These are phyloP conservation scores for Lipomyces sp. DNA, from an alignment of 805 yeast genomes.

Conservation along the genomic window DNA sequence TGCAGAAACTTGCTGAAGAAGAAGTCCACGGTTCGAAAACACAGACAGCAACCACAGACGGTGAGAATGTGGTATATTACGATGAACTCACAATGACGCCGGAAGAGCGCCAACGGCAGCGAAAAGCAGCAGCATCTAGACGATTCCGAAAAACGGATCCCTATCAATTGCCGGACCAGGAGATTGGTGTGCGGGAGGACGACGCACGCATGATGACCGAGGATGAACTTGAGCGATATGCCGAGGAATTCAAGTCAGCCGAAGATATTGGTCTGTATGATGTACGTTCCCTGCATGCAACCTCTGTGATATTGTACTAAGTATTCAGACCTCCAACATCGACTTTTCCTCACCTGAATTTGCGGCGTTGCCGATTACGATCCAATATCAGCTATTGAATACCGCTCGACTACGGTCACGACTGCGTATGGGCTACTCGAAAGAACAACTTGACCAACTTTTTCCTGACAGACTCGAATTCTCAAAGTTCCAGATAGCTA, in stretches of 20 bases:
- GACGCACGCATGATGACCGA: conserved; percentile 79
- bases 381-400: conserved; percentile 86
- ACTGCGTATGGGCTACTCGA: conserved; percentile 91
- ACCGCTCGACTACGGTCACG: conserved; percentile 83
- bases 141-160: conserved; percentile 70
- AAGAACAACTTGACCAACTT: conserved; percentile 79
- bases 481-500: conserved; percentile 87
- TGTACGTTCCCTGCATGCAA: conserved; percentile 18
- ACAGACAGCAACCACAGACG: conserved; percentile 13
- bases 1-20: conserved; percentile 61
- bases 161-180: conserved; percentile 78
- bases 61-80: conserved; percentile 24
- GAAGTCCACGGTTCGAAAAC: conserved; percentile 23
- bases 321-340: conserved; percentile 50
- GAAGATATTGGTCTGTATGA: conserved; percentile 52
- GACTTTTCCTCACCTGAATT: conserved; percentile 87
- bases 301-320: conserved; percentile 6
- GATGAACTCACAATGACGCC: conserved; percentile 29
- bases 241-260: conserved; percentile 60
- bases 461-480: conserved; percentile 90
- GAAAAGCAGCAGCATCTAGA: conserved; percentile 14
- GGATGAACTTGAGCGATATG: conserved; percentile 67
- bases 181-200: conserved; percentile 42
- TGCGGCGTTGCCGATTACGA: conserved; percentile 71
- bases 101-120: conserved; percentile 25